Evolutionary conservation across 352 stramenopile species (phyloP).

Genomic region (Globisporangium radiosum): DNA sequence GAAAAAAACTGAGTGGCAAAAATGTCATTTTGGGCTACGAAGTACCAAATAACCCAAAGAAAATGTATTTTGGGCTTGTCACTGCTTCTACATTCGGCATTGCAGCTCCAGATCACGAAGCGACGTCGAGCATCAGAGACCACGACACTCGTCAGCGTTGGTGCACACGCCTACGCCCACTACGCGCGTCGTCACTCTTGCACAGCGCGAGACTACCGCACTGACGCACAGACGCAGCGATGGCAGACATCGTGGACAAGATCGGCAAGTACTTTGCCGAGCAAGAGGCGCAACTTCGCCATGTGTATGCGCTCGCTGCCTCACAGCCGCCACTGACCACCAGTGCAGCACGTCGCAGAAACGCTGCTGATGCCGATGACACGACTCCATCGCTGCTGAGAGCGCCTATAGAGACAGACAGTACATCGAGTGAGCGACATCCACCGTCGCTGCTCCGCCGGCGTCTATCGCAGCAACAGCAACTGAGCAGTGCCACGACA

Average conservation of each 20-base stretch:
- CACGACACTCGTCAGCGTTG: background rate
- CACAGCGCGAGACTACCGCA: too few relatives aligned
- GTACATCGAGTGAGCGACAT: background rate
- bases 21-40: background rate
- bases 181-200: background rate
- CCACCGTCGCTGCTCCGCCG: constrained; percentile 18
- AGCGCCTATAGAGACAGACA: background rate
- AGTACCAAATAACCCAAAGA: background rate
- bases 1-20: too few relatives aligned
- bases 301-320: constrained; percentile 17
- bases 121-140: background rate
- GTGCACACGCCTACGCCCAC: background rate
- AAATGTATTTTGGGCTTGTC: background rate
- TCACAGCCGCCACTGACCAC: constrained; percentile 4
- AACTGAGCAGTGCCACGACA: background rate
- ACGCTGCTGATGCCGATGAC: background rate
- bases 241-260: constrained; percentile 59
- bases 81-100: background rate
- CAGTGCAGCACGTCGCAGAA: background rate
- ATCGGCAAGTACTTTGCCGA: constrained; percentile 66
- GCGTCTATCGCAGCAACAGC: constrained; percentile 13
- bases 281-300: constrained; percentile 51
- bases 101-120: constrained; percentile 1
- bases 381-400: constrained; percentile 1
- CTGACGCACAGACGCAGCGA: constrained; percentile 1